Evolutionary conservation across 768 basidiomycete species (phyloP), one percentile per base, ranked within the genome.

Genomic region (Lentinula guzmanii): DNA sequence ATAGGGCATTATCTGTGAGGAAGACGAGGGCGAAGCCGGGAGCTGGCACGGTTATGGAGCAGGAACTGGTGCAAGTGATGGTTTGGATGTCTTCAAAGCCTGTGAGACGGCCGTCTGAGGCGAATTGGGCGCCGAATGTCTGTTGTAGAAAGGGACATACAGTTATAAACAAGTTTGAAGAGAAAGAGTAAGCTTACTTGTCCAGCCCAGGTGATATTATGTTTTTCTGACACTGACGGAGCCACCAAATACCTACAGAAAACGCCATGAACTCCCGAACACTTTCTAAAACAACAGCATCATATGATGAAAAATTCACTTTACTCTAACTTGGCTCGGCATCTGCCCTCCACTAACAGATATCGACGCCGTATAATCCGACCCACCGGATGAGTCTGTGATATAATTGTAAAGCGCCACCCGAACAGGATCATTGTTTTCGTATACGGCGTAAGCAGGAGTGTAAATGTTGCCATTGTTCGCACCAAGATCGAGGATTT

Each of bases 11-110:
- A 55, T 77, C 72, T 2, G 77, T 81, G 34, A 93, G 74, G 77
- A 90, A 91, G 62, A 93, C 87, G 50, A 93, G 77, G 1, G 90
- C 90, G 63, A 88, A 86, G 41, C 83, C 83, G 0, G 92, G 91
- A 0, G 89, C 87, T 37, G 82, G 80, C 51, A 93, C 82, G 7
- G 77, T 77, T 53, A 93, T 76, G 24, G 71, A 65, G 70, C 91
- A 93, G 0, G 75, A 75, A 65, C 82, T 81, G 58, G 75, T 33
- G 24, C 92, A 95, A 13, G 71, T 65, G 39, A 93, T 78, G 0
- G 82, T 86, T 61, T 81, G 74, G 8, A 91, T 78, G 58, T 79
- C 69, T 50, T 84, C 75, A 0, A 70, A 66, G 51, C 89, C 89
- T 51, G 75, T 74, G 31, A 86, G 79, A 50, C 86, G 82, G 1